Base-by-base conservation (phyloP, 1,284 basidiomycete genomes). In the Heliocybe sulcata region DNA sequence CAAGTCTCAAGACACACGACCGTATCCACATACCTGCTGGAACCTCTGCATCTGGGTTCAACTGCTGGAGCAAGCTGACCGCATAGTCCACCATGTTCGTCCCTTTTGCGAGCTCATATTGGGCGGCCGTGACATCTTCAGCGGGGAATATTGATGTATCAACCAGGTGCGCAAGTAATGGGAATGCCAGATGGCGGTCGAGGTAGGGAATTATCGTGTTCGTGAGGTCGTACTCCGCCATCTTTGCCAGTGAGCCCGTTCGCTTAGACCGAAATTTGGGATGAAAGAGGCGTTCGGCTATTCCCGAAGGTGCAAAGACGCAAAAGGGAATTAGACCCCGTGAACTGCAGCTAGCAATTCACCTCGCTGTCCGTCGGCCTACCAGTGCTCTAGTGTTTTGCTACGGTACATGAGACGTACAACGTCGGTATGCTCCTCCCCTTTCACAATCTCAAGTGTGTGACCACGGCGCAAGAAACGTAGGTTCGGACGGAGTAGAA, bases 61-160 rank as follows among this genome's bases (percentile, higher is more conserved):
- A 75, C 73, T 91, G 83, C 66, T 87, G 75, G 67, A 93, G 93
- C 61, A 96, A 72, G 63, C 79, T 80, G 58, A 88, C 80, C 42
- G 90, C 85, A 65, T 94, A 97, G 72, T 94, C 92, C 58, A 95
- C 87, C 93, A 97, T 95, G 72, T 97, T 96, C 52, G 94, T 99
- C 61, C 89, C 91, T 70, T 93, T 96, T 56, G 94, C 92, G 55
- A 98, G 87, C 67, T 98, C 95, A 90, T 98, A 97, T 72, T 94
- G 93, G 22, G 93, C 93, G 53, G 84, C 77, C 57, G 84, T 82
- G 55, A 96, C 83, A 61, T 96, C 84, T 55, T 87, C 77, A 33
- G 79, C 77, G 1, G 88, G 78, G 69, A 94, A 95, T 42, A 88
- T 72, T 35, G 82, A 81, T 12, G 78, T 81, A 64, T 90, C 83